phyloP scores from a whole-genome alignment of 345 rosid species.

The Citrus glauca region DNA sequence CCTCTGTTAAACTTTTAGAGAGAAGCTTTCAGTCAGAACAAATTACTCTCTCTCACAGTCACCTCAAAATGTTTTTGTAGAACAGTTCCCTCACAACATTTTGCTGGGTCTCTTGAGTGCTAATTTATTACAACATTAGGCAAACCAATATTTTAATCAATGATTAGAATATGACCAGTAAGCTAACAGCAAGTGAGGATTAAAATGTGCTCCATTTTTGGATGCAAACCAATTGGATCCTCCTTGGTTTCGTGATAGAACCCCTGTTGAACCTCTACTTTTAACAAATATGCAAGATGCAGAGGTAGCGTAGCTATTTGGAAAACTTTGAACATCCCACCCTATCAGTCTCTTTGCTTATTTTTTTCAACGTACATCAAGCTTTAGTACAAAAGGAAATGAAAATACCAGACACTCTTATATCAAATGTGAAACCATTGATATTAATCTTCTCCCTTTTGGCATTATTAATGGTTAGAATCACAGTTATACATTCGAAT shows the following conservation, averaged over 20 bases:
- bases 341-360: not conserved
- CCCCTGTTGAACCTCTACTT: not conserved
- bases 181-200: not conserved
- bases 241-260: not conserved
- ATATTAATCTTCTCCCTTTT: not conserved
- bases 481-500: not conserved
- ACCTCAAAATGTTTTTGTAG: not conserved
- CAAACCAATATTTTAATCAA: not conserved
- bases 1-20: not conserved
- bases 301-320: not conserved
- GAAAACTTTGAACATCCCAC: not conserved
- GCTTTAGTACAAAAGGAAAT: not conserved
- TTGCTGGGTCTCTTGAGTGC: not conserved
- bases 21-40: not conserved
- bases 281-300: not conserved
- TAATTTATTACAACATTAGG: not conserved
- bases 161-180: not conserved
- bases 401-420: not conserved
- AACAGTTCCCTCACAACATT: not conserved
- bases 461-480: not conserved
- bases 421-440: not conserved
- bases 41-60: not conserved
- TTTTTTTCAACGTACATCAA: not conserved
- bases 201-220: not conserved
- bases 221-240: constrained; percentile 2